Conservation (phyloP, 306 rosid species). For the Arachis hypogaea region DNA sequence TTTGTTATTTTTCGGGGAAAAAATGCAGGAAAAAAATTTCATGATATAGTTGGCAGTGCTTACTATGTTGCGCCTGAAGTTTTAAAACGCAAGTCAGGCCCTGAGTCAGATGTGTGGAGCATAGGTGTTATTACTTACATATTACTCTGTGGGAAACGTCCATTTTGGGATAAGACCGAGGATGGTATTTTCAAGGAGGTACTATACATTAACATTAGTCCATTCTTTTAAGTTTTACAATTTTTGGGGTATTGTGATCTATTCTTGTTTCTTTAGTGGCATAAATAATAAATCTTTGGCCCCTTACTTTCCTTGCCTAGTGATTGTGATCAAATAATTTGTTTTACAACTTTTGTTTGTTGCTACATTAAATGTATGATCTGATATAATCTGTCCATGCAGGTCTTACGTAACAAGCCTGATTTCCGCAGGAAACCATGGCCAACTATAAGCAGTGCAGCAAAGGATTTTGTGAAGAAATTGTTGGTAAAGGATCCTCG, state of each 20-base stretch:
- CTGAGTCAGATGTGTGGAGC: conserved; percentile 95
- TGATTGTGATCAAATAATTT: neutral
- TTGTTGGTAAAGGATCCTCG: conserved; percentile 80
- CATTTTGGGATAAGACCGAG: conserved; percentile 95
- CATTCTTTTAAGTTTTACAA: conserved; percentile 17
- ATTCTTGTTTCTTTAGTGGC: neutral
- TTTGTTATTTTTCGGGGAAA: conserved; percentile 28
- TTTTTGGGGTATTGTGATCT: conserved; percentile 16
- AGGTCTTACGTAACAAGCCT: conserved; percentile 82
- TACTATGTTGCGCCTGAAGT: conserved; percentile 97
- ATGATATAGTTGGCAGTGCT: conserved; percentile 94
- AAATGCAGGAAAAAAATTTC: conserved; percentile 74
- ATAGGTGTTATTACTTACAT: conserved; percentile 92
- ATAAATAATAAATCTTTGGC: conserved; percentile 3
- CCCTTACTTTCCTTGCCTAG: neutral
- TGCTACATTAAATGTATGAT: conserved; percentile 4
- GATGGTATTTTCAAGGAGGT: conserved; percentile 97
- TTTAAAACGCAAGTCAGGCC: conserved; percentile 84
- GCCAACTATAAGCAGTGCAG: conserved; percentile 69
- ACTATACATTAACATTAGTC: conserved; percentile 36
- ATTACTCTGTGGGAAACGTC: conserved; percentile 89
- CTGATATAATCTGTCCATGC: conserved; percentile 18
- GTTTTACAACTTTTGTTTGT: neutral
- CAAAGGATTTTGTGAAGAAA: conserved; percentile 81
- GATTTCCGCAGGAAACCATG: conserved; percentile 87